phyloP scores from a whole-genome alignment of 257 asterid genomes.

The Verbascum thapsus region DNA sequence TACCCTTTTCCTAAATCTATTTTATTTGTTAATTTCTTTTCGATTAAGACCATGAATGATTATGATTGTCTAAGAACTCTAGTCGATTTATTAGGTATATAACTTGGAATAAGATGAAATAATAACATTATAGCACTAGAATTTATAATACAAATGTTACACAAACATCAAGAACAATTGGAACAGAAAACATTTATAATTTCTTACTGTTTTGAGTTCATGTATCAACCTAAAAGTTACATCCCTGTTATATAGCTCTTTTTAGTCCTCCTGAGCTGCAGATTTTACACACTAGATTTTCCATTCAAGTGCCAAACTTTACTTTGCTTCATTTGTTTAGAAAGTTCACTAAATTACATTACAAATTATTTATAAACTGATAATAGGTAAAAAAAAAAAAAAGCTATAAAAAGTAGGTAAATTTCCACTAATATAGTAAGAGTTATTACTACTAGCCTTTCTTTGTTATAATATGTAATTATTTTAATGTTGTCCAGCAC shows the following conservation, averaged over 20 bases:
- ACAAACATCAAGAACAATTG: constrained; percentile 14
- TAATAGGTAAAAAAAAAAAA: not conserved
- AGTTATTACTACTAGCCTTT: constrained; percentile 47
- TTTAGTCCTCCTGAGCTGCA: not conserved
- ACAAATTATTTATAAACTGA: constrained; percentile 19
- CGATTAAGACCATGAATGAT: too few relatives aligned
- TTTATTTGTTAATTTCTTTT: too few relatives aligned
- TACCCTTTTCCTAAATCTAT: too few relatives aligned
- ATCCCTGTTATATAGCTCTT: not conserved
- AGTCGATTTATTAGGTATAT: too few relatives aligned
- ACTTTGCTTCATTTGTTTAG: too few relatives aligned
- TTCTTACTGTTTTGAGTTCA: not conserved
- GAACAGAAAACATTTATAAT: not conserved
- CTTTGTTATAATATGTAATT: constrained; percentile 44
- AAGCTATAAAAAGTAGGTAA: constrained; percentile 19
- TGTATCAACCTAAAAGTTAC: not conserved
- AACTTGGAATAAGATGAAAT: too few relatives aligned
- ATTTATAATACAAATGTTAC: not conserved
- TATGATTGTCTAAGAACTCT: too few relatives aligned
- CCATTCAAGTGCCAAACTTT: not conserved
- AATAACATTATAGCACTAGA: too few relatives aligned
- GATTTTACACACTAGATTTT: not conserved
- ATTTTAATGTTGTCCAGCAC: constrained; percentile 59
- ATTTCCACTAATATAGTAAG: constrained; percentile 38
- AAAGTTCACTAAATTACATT: not conserved